Conservation (phyloP, 2,329 filamentous ascomycete genomes). For the Scleromitrula shiraiana region DNA sequence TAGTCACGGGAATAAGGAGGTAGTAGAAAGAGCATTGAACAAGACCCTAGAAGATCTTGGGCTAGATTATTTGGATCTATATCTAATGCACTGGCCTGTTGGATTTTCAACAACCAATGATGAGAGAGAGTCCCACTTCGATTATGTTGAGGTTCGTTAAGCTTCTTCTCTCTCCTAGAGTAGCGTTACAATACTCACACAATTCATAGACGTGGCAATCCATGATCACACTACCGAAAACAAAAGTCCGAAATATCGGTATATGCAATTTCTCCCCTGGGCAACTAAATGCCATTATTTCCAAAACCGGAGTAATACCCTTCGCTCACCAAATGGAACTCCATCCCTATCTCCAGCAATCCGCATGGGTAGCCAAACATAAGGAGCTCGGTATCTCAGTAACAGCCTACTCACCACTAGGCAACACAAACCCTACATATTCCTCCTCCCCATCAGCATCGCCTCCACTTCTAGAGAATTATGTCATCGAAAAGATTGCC, state of each 20-base stretch:
- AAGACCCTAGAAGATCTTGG: conserved; percentile 51
- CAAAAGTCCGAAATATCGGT: conserved; percentile 70
- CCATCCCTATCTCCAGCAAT: conserved; percentile 66
- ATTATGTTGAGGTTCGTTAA: background rate
- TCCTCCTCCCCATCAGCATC: background rate
- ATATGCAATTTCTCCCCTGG: conserved; percentile 72
- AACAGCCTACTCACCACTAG: conserved; percentile 31
- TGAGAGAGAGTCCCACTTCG: conserved; percentile 32
- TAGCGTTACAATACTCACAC: no score
- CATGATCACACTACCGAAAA: conserved; percentile 57
- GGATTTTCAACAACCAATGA: background rate
- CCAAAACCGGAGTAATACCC: conserved; percentile 37
- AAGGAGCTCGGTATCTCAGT: conserved; percentile 28
- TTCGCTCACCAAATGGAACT: conserved; percentile 77
- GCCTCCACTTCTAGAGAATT: background rate
- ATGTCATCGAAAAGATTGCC: background rate
- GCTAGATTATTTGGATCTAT: conserved; percentile 58
- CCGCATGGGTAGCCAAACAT: conserved; percentile 21
- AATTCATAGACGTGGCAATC: conserved; percentile 66
- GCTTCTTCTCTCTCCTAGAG: no score
- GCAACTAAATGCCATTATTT: conserved; percentile 10
- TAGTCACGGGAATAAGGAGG: conserved; percentile 2
- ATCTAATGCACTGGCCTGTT: conserved; percentile 65
- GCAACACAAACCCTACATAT: conserved; percentile 38
- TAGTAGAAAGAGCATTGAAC: conserved; percentile 36